Conservation (phyloP, 1,284 basidiomycete genomes). For the Ganoderma multipileum region DNA sequence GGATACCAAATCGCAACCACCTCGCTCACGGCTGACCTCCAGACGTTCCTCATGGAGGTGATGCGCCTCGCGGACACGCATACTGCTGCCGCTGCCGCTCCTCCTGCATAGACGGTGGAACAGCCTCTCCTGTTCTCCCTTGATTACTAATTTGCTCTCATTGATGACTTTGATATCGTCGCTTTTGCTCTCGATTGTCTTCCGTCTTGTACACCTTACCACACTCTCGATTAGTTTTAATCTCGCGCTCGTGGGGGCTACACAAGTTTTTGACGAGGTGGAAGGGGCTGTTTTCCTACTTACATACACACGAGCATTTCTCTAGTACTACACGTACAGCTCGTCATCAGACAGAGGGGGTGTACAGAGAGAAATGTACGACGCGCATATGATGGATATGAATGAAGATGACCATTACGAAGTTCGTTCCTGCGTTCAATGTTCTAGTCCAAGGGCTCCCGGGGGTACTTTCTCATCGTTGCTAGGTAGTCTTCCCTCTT, state of each 20-base stretch:
- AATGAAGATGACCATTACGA: conserved; percentile 14
- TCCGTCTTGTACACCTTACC: conserved; percentile 21
- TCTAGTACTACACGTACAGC: conserved; percentile 5
- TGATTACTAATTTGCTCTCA: background rate
- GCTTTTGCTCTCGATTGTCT: conserved; percentile 24
- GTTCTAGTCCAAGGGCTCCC: conserved; percentile 40
- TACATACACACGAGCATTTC: background rate
- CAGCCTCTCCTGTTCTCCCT: background rate
- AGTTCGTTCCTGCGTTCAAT: background rate
- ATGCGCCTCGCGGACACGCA: conserved; percentile 64
- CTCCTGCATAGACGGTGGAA: conserved; percentile 11
- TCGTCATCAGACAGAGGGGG: background rate
- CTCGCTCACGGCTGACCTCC: conserved; percentile 71
- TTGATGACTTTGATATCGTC: conserved; percentile 24
- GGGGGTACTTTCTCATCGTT: conserved; percentile 43
- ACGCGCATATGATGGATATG: conserved; percentile 7
- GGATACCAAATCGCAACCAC: conserved; percentile 78
- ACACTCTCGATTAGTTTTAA: conserved; percentile 19
- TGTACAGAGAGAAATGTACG: background rate
- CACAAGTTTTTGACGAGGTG: background rate
- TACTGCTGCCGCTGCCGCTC: conserved; percentile 14
- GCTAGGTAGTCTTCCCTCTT: conserved; percentile 46
- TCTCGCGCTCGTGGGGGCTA: conserved; percentile 5
- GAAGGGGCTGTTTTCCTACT: background rate
- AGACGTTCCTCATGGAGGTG: conserved; percentile 81